Evolutionary conservation across 75 land plant genomes (phyloP).

Genomic region (Pinus taeda): DNA sequence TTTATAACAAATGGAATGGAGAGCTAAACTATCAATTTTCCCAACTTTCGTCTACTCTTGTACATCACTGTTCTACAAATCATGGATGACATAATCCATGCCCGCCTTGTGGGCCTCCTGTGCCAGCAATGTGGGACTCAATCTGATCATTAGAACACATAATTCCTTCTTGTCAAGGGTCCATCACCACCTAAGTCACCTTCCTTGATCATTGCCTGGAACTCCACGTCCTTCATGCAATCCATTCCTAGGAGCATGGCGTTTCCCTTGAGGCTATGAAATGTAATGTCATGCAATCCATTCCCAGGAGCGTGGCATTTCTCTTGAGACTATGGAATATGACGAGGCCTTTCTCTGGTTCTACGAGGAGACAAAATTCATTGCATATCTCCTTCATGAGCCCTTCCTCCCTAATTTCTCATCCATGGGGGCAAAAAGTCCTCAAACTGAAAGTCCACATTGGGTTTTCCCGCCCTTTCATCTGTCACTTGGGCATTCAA

Average conservation of each 20-base stretch:
- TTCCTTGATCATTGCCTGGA: conserved; percentile 29
- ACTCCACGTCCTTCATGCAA: conserved; percentile 31
- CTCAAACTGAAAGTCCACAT: conserved; percentile 10
- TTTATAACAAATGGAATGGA: no score
- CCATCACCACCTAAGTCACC: no score
- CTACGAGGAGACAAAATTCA: conserved; percentile 38
- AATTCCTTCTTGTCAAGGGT: conserved; percentile 39
- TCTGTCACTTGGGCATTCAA: no score
- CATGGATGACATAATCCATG: no score
- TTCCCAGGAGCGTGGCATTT: no score
- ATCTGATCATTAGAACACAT: conserved; percentile 44
- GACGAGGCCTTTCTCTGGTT: conserved; percentile 23
- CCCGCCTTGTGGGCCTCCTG: no score
- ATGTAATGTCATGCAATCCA: no score
- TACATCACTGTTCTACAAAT: no score
- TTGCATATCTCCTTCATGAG: conserved; percentile 41
- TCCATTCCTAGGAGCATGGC: conserved; percentile 23
- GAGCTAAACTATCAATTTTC: no score
- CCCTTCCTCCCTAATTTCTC: conserved; percentile 32
- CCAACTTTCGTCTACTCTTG: no score
- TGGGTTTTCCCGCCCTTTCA: no score
- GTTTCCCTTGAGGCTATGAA: conserved; percentile 8
- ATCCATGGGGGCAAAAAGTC: conserved; percentile 42
- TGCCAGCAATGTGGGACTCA: conserved; percentile 34
- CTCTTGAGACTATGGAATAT: conserved; percentile 27